phyloP scores from a whole-genome alignment of 208 protist species.

The Strigomonas culicis region DNA sequence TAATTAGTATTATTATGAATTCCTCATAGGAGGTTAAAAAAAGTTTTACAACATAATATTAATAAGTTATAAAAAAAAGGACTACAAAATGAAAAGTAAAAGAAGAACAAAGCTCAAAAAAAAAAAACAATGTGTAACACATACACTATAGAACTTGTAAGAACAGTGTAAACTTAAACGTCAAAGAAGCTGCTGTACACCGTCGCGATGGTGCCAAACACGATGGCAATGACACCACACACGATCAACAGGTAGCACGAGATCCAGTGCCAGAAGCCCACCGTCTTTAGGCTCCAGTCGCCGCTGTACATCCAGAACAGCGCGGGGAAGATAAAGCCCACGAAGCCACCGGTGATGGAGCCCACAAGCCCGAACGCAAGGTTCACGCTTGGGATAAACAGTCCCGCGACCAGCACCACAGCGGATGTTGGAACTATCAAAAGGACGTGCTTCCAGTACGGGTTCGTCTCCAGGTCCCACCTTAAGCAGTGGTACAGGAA shows the following conservation, averaged over 20 bases:
- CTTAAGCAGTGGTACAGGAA: slow-evolving; percentile 47
- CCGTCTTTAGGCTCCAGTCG: background rate
- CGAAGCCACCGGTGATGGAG: background rate
- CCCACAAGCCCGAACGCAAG: slow-evolving; percentile 39
- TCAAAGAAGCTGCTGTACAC: slow-evolving; percentile 6
- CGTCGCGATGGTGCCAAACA: slow-evolving; percentile 6
- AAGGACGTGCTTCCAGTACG: slow-evolving; percentile 62
- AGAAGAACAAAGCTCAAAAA: slow-evolving; percentile 2
- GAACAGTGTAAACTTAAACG: no score
- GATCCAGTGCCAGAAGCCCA: background rate
- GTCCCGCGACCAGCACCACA: slow-evolving; percentile 32
- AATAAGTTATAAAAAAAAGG: slow-evolving; percentile 4
- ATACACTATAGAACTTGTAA: no score
- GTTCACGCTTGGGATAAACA: slow-evolving; percentile 71
- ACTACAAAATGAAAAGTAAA: background rate
- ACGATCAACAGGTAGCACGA: background rate
- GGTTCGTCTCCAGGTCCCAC: slow-evolving; percentile 48
- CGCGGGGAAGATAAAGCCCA: slow-evolving; percentile 1
- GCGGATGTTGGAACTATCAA: slow-evolving; percentile 28
- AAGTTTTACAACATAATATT: slow-evolving; percentile 6
- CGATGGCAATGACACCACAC: background rate
- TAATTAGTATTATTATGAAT: background rate
- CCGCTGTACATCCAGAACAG: background rate
- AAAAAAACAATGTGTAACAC: background rate
- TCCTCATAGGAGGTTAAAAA: background rate